phyloP scores from a whole-genome alignment of 306 rosid genomes.

The Trichosanthes cucumerina region DNA sequence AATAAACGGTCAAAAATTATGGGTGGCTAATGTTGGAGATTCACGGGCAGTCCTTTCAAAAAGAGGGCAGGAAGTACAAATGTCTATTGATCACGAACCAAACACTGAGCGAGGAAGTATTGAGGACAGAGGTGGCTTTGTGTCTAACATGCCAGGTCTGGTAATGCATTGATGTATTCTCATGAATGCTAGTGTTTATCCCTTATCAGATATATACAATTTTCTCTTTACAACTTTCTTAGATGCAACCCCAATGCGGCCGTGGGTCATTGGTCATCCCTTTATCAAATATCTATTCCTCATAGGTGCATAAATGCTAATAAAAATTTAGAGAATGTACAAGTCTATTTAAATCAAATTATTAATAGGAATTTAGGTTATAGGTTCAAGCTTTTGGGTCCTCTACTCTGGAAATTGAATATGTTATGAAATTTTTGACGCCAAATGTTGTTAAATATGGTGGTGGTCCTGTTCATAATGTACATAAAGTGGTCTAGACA shows the following conservation, averaged over 20 bases:
- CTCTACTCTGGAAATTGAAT: background rate
- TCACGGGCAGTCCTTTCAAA: slow-evolving; percentile 71
- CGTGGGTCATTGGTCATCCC: background rate
- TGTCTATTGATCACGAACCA: slow-evolving; percentile 69
- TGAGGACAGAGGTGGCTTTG: slow-evolving; percentile 81
- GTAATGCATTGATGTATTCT: slow-evolving; percentile 5
- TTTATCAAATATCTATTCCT: background rate
- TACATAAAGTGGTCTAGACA: background rate
- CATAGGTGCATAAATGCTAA: background rate
- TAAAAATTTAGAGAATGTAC: background rate
- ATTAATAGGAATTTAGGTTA: background rate
- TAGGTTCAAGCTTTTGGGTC: background rate
- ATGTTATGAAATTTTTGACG: background rate
- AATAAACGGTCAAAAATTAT: slow-evolving; percentile 42
- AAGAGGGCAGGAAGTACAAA: slow-evolving; percentile 52
- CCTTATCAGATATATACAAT: background rate
- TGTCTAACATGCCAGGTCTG: slow-evolving; percentile 92
- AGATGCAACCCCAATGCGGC: background rate
- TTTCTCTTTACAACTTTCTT: background rate
- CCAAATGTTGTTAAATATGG: background rate
- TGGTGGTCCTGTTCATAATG: background rate
- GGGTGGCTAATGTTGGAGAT: slow-evolving; percentile 71
- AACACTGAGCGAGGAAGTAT: slow-evolving; percentile 70
- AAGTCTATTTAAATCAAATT: background rate
- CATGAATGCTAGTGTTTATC: background rate